These are phyloP conservation scores for Nothomitra cinnamomea DNA, from an alignment of 2,329 filamentous ascomycete genomes.

Conservation along the genomic window DNA sequence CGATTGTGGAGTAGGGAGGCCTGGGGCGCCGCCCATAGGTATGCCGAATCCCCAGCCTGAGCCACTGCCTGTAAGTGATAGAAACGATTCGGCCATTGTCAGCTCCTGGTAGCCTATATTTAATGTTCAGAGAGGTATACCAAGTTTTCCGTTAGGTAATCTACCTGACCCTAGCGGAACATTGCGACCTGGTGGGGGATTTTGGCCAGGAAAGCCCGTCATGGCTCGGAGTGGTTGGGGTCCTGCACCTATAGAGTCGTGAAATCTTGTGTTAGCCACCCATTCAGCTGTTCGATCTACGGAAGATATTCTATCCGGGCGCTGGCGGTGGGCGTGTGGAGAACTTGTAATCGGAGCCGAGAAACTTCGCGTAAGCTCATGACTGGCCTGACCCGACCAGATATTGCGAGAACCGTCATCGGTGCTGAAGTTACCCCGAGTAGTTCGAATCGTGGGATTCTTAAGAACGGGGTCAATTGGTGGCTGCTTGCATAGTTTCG, in stretches of 20 bases:
- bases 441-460: too few relatives aligned
- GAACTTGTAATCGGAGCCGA: too few relatives aligned
- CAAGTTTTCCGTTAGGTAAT: conserved; percentile 37
- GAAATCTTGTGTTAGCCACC: too few relatives aligned
- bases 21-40: conserved; percentile 34
- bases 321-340: too few relatives aligned
- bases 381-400: too few relatives aligned
- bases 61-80: conserved; percentile 27
- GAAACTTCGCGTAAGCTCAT: too few relatives aligned
- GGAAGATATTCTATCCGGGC: too few relatives aligned
- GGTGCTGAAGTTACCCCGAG: too few relatives aligned
- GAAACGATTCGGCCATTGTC: conserved; percentile 8
- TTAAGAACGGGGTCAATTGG: too few relatives aligned
- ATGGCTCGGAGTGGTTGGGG: conserved; percentile 35
- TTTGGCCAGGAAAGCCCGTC: conserved; percentile 35
- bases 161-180: conserved; percentile 29
- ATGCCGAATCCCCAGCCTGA: conserved; percentile 41
- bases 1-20: conserved; percentile 31
- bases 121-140: conserved; percentile 19
- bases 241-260: conserved; percentile 24
- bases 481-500: too few relatives aligned
- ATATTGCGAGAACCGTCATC: too few relatives aligned
- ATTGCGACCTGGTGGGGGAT: conserved; percentile 29
- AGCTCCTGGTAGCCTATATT: not conserved
- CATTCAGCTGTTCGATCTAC: too few relatives aligned